These are phyloP conservation scores for Loxodes magnus DNA, from an alignment of 73 alveolate species.

Conservation along the genomic window DNA sequence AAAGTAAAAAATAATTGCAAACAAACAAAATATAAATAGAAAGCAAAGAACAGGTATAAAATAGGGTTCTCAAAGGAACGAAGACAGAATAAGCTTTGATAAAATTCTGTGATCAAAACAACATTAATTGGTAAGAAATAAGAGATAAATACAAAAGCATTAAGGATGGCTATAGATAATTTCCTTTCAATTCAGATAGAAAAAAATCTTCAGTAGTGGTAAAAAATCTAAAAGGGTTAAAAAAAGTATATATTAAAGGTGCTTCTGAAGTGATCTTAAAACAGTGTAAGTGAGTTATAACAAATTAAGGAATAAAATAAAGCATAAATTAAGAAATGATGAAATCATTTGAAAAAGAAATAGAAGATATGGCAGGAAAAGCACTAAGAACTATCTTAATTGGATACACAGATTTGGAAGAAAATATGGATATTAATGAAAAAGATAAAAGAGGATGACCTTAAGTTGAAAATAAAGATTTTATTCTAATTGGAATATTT, in stretches of 20 bases:
- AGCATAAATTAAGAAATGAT: slow-evolving; percentile 45
- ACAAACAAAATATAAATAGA: too few relatives aligned
- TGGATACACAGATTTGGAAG: slow-evolving; percentile 52
- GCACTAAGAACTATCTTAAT: slow-evolving; percentile 60
- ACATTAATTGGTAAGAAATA: neutral
- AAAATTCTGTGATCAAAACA: neutral
- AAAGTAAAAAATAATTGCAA: too few relatives aligned
- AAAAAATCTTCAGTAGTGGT: slow-evolving; percentile 23
- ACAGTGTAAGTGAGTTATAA: slow-evolving; percentile 18
- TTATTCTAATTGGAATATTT: slow-evolving; percentile 63
- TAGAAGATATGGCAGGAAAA: slow-evolving; percentile 47
- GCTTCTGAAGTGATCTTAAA: slow-evolving; percentile 16
- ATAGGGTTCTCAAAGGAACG: neutral
- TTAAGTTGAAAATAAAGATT: slow-evolving; percentile 35
- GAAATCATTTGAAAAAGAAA: neutral
- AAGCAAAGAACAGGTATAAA: too few relatives aligned
- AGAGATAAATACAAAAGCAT: neutral
- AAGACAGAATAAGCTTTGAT: neutral
- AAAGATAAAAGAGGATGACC: slow-evolving; percentile 2
- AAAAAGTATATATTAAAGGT: slow-evolving; percentile 13
- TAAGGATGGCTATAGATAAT: slow-evolving; percentile 6
- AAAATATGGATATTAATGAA: neutral
- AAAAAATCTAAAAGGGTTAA: slow-evolving; percentile 14
- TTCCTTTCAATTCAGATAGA: slow-evolving; percentile 16
- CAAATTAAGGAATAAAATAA: slow-evolving; percentile 57